Evolutionary conservation across 371 early-diverging fungal genomes (phyloP), one percentile per base, ranked within the genome.

Genomic region (Mortierella sp.): DNA sequence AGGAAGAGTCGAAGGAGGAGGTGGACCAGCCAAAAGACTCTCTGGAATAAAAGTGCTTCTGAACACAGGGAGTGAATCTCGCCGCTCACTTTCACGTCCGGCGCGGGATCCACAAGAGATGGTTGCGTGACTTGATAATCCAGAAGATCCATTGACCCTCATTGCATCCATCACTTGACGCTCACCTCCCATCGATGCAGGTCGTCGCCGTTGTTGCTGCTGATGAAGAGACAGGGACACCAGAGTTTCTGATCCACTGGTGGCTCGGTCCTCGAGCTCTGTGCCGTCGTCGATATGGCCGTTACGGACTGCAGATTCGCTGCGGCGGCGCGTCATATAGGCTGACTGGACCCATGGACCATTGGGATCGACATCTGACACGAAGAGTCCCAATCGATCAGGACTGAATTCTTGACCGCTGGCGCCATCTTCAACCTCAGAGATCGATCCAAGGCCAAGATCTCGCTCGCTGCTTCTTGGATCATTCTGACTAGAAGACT

Each of bases 271-370:
- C 6, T 70, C 27, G 14, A 46, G 32, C 27, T 41, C 48, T 2
- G 12, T 58, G 54, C n/a, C 58, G 60, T 27, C 8, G 65, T 14
- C 3, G 21, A 24, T n/a, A 5, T 55, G 32, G 6, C 70, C 60
- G 21, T 76, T 21, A 32, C 32, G 60, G 14, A 46, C 41, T 16
- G 71, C 78, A 60, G 82, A 73, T 35, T 82, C 79, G 63, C 87
- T 86, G 0, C 54, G 75, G 24, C 87, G 82, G 21, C 82, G 82
- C 16, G 87, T 86, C 87, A 82, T 86, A 54, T 86, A 86, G 0
- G 79, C 80, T 3, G 82, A 73, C 48, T 86, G 87, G n/a, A 86
- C 72, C 82, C 87, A 86, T 0, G 72, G 77, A 18, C 49, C 76
- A 7, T 78, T 68, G 0, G 48, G 18, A 44, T 14, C 71, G 11